Base-by-base conservation (phyloP, 495 filamentous ascomycete genomes). In the Penicillium coffeae region DNA sequence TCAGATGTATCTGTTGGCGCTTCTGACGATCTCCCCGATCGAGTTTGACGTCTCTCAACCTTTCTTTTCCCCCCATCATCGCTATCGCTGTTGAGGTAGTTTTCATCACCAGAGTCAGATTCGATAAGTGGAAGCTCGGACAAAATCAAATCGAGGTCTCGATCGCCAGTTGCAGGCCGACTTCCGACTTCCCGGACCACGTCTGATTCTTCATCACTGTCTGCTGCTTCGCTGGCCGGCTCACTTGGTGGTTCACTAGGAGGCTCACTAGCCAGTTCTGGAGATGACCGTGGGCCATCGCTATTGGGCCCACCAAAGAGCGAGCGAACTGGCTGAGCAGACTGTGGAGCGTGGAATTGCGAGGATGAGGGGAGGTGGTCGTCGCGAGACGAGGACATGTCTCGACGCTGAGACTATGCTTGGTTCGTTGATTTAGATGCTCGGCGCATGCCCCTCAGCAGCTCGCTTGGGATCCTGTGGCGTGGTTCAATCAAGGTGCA, bases 241-340 rank as follows among this genome's bases (percentile, higher is more conserved):
- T n/a, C n/a, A n/a, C n/a, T n/a, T n/a, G n/a, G n/a, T n/a, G n/a
- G n/a, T n/a, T n/a, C n/a, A n/a, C n/a, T n/a, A n/a, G n/a, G n/a
- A n/a, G n/a, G n/a, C n/a, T n/a, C n/a, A n/a, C n/a, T n/a, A n/a
- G n/a, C n/a, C 38, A 46, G 44, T 38, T 50, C 51, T 16, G 57
- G 54, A 39, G 60, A 61, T n/a, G 59, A 50, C 10, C 52, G 54
- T 30, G 50, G 47, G 20, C 59, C 51, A 65, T 66, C 65, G 45
- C 63, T 69, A 60, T 62, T 70, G 15, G 62, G 59, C 8, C 68
- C 68, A 19, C 68, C 68, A 47, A 71, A 73, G 34, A 73, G 30
- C 30, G 70, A 73, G 10, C 42, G 53, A 21, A 53, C 54, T 7
- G 59, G 65, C 44, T 73, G 68, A 8, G 66, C 66, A 27, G 68